Base-by-base conservation (phyloP, 2,329 filamentous ascomycete species). In the Alternaria solani region DNA sequence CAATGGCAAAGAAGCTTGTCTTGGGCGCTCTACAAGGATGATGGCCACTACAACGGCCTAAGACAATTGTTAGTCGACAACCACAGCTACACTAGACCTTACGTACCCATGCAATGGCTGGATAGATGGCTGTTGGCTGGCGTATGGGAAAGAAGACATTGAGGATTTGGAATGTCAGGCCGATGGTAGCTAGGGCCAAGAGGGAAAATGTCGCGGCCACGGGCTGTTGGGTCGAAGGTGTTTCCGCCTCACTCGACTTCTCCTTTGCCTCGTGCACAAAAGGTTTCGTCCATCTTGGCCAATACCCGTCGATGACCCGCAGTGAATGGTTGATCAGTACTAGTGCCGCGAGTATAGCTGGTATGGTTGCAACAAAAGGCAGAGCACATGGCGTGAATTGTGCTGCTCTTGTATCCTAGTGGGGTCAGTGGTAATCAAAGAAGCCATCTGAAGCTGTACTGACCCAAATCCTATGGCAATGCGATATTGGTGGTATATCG, bases 231-330 rank as follows among this genome's bases (percentile, higher is more conserved):
- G 64, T 41, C 63, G 72, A 59, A 57, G 71, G 25, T 71, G 63
- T 30, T 66, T 69, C 61, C 74, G 80, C 49, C 67, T 75, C 54
- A 71, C 75, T 49, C 75, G 64, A 46, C 23, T 57, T 66, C 38
- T 71, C 66, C 52, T 74, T 72, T 11, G 63, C 55, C 62, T 78
- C 75, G 44, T 62, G 59, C 11, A 88, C 74, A 61, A 88, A 88
- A 4, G 84, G 78, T 48, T 69, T 78, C 20, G 80, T 81, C 86
- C 86, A 88, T 75, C 67, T 73, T 34, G 86, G 82, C 42, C 79
- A 75, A 68, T 75, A 76, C 5, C 63, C 55, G n/a, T 69, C 61
- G 3, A 78, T 60, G 4, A 79, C 51, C 28, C 71, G 63, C 4
- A 81, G 38, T 5, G 72, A 64, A 59, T 81, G 78, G 7, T 64